phyloP scores from a whole-genome alignment of 2,329 filamentous ascomycete genomes.

The Penicillium brasilianum region DNA sequence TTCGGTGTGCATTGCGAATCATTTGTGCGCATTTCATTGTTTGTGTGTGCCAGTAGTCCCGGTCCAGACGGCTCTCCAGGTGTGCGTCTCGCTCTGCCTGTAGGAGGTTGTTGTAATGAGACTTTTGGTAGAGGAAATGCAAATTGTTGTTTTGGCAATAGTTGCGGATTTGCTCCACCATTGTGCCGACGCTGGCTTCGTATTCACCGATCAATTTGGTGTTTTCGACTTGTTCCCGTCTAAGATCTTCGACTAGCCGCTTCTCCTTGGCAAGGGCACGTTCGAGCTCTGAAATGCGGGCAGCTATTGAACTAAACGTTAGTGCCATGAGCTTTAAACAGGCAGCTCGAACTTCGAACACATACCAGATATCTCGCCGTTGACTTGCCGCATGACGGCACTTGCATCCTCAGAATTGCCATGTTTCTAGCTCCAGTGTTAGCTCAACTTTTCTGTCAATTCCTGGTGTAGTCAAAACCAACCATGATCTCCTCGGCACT shows the following conservation, averaged over 20 bases:
- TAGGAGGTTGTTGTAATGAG: conserved; percentile 56
- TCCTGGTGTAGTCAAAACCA: conserved; percentile 22
- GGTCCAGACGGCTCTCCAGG: conserved; percentile 54
- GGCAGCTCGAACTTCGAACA: neutral
- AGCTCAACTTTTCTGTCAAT: conserved; percentile 11
- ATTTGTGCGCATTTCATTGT: conserved; percentile 55
- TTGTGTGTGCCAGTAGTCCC: conserved; percentile 56
- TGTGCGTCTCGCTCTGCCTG: conserved; percentile 57
- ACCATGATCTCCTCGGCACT: conserved; percentile 57
- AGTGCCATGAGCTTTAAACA: neutral
- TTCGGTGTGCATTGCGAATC: conserved; percentile 53
- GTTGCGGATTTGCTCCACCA: conserved; percentile 57
- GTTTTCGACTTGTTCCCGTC: conserved; percentile 55
- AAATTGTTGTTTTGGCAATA: conserved; percentile 57
- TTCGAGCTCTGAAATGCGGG: conserved; percentile 56
- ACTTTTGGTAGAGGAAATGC: conserved; percentile 53
- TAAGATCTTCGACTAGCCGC: conserved; percentile 48
- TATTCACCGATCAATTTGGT: conserved; percentile 55
- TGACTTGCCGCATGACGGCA: conserved; percentile 50
- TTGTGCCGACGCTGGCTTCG: conserved; percentile 52
- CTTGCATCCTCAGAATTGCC: conserved; percentile 47
- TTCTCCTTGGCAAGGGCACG: conserved; percentile 54
- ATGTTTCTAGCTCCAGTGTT: conserved; percentile 44
- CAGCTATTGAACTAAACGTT: conserved; percentile 37
- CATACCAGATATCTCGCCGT: conserved; percentile 50